Percentiles rank a stretch among this genome's conserved stretches.
phyloP scores from a whole-genome alignment of 768 basidiomycete genomes.

The Amanita exitialis region DNA sequence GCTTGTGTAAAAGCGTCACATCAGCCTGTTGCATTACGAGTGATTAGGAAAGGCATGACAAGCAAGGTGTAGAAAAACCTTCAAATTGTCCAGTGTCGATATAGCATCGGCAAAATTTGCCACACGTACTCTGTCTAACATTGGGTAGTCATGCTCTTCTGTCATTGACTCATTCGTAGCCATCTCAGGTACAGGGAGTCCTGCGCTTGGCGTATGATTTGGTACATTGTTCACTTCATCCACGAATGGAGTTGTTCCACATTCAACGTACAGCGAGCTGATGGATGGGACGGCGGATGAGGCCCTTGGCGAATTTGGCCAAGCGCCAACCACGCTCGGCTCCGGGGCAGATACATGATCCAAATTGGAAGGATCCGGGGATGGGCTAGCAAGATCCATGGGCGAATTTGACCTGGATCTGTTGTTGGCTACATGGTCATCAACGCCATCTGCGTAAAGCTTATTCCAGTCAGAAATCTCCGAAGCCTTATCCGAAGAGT shows the following conservation, averaged over 20 bases:
- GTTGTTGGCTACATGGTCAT: neutral
- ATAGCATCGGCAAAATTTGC: neutral
- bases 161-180: neutral
- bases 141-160: neutral
- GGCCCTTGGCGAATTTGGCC: conserved; percentile 27
- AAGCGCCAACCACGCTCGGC: conserved; percentile 31
- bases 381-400: conserved; percentile 9
- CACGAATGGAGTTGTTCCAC: neutral
- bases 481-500: neutral
- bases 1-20: neutral
- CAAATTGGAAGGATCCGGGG: conserved; percentile 1
- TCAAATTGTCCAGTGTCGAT: neutral
- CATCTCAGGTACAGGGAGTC: neutral
- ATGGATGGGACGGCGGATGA: conserved; percentile 15
- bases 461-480: conserved; percentile 2
- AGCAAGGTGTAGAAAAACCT: neutral
- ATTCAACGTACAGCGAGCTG: conserved; percentile 6
- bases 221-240: neutral
- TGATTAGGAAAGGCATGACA: neutral
- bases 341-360: conserved; percentile 16
- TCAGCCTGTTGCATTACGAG: neutral
- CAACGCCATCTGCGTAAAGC: neutral
- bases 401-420: conserved; percentile 4
- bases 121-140: neutral
- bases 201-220: neutral